These are phyloP conservation scores for Sporothrix luriei DNA, from an alignment of 2,329 filamentous ascomycete species.

Conservation along the genomic window DNA sequence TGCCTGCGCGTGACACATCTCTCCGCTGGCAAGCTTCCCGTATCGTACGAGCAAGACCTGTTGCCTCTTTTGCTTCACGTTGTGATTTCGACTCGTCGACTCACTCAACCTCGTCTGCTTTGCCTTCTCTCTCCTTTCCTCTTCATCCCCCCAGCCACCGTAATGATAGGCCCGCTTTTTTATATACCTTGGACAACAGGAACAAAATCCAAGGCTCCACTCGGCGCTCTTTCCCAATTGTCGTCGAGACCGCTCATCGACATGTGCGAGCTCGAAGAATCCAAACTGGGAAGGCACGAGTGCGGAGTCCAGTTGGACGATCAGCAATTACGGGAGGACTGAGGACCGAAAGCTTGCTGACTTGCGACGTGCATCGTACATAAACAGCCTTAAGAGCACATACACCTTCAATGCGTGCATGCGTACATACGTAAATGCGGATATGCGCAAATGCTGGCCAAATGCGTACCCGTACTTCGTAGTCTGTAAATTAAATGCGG, in stretches of 20 bases:
- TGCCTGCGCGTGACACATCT: conserved; percentile 13
- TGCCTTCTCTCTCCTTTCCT: not conserved
- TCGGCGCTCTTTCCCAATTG: conserved; percentile 23
- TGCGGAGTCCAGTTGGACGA: not conserved
- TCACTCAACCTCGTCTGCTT: not conserved
- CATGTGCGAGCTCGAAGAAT: not conserved
- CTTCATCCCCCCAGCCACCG: conserved; percentile 14
- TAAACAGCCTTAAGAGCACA: not conserved
- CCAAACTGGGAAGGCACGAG: not conserved
- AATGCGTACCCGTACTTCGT: conserved; percentile 7
- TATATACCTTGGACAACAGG: not conserved
- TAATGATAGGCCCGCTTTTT: conserved; percentile 21
- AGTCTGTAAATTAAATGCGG: conserved; percentile 3
- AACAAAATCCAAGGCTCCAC: not conserved
- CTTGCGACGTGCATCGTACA: not conserved
- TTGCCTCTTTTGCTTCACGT: not conserved
- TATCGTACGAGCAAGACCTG: not conserved
- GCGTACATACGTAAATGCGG: conserved; percentile 12
- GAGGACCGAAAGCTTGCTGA: not conserved
- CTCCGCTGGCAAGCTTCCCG: not conserved
- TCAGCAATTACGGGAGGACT: too few species aligned
- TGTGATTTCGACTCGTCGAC: too few species aligned
- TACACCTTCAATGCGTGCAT: not conserved
- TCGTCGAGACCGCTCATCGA: not conserved
- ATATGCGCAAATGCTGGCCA: conserved; percentile 13